Evolutionary conservation across 2,329 filamentous ascomycete species (phyloP).

Genomic region (Ophiostoma perfectum): DNA sequence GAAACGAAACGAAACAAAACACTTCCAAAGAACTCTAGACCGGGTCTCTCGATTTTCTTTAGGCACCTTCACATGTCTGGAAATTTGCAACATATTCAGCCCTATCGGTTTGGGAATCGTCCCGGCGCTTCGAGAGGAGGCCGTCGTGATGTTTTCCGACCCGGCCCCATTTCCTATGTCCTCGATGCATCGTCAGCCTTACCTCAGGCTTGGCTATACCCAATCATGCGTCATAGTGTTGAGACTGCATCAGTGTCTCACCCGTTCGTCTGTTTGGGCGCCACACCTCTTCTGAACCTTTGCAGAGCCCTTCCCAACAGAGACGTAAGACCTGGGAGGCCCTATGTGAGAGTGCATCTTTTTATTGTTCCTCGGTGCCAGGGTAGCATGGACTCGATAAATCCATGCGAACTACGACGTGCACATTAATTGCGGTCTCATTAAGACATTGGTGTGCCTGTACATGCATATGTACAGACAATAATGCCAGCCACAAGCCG

Average conservation of each 20-base stretch:
- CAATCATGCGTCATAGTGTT: conserved; percentile 1
- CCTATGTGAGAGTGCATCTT: neutral
- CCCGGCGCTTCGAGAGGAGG: conserved; percentile 19
- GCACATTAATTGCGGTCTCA: neutral
- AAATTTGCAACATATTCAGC: neutral
- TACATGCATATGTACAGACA: conserved; percentile 1
- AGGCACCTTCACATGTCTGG: neutral
- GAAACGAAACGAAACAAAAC: neutral
- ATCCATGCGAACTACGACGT: neutral
- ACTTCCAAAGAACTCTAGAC: neutral
- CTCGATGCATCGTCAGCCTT: neutral
- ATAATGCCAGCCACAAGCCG: conserved; percentile 17
- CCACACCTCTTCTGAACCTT: neutral
- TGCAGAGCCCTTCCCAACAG: neutral
- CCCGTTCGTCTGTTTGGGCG: neutral
- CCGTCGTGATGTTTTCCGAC: conserved; percentile 8
- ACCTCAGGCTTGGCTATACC: neutral
- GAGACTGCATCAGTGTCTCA: neutral
- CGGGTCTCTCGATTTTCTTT: neutral
- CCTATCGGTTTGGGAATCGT: conserved; percentile 9
- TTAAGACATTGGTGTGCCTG: neutral
- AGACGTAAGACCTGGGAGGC: conserved; percentile 1
- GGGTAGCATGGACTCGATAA: conserved; percentile 3
- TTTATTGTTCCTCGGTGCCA: neutral
- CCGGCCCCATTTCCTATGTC: neutral